phyloP scores from a whole-genome alignment of 1,139 yeast genomes.

The Diutina mesorugosa region DNA sequence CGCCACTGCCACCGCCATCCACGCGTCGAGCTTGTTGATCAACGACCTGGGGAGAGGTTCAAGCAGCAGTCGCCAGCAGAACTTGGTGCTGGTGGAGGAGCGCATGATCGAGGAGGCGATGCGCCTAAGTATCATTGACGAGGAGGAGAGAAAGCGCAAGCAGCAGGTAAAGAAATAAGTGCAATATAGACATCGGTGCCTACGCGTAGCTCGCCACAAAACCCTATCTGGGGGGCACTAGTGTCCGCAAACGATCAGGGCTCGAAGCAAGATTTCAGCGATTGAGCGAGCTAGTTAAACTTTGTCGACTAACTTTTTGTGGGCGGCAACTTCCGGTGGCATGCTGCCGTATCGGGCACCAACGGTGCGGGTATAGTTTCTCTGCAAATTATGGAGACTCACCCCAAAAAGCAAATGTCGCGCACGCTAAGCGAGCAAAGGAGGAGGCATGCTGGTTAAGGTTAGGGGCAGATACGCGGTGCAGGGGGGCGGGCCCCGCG shows the following conservation, averaged over 20 bases:
- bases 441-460: not conserved
- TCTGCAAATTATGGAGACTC: not conserved
- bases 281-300: too few species aligned
- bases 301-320: too few species aligned
- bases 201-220: not conserved
- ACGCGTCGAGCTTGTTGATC: conserved; percentile 45
- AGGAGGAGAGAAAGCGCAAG: conserved; percentile 33
- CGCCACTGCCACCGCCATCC: conserved; percentile 82
- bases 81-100: conserved; percentile 39
- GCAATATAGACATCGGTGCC: not conserved
- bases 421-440: not conserved
- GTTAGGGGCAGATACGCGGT: not conserved
- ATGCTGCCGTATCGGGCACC: not conserved
- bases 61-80: conserved; percentile 4
- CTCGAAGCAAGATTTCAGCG: too few species aligned
- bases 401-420: not conserved
- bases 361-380: not conserved
- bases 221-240: too few species aligned
- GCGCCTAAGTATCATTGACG: conserved; percentile 58
- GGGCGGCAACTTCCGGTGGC: not conserved
- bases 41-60: conserved; percentile 29
- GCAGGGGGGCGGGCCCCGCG: not conserved
- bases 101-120: conserved; percentile 80
- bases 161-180: not conserved
- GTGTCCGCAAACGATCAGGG: too few species aligned